Evolutionary conservation across 306 rosid genomes (phyloP).

Genomic region (Hippophae rhamnoides): DNA sequence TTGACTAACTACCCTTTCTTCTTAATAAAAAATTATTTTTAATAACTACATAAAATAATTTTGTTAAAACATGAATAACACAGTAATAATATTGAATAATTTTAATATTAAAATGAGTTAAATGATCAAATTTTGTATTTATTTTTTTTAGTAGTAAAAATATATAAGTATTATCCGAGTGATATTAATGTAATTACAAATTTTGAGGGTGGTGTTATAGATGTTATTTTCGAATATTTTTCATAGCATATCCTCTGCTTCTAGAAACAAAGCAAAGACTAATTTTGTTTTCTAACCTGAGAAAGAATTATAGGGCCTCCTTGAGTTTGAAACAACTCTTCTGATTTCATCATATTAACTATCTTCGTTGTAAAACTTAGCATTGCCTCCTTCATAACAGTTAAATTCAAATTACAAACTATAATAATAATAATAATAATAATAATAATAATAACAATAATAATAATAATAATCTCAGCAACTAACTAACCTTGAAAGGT

Average conservation of each 20-base stretch:
- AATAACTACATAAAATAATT: too few relatives aligned
- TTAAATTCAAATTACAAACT: slow-evolving; percentile 6
- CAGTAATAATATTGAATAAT: too few relatives aligned
- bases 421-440: background rate
- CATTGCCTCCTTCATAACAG: slow-evolving; percentile 63
- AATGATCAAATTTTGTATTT: too few relatives aligned
- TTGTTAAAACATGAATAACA: too few relatives aligned
- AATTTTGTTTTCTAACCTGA: slow-evolving; percentile 39
- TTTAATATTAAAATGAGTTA: too few relatives aligned
- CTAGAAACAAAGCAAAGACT: slow-evolving; percentile 10
- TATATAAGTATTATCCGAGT: too few relatives aligned
- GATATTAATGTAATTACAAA: too few relatives aligned
- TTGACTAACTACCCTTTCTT: background rate
- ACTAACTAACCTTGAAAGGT: slow-evolving; percentile 68
- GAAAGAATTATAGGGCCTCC: slow-evolving; percentile 94
- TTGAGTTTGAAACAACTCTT: slow-evolving; percentile 64
- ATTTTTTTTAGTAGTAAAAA: too few relatives aligned
- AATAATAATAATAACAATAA: slow-evolving; percentile 1
- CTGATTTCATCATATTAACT: slow-evolving; percentile 76
- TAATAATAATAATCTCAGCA: slow-evolving; percentile 2
- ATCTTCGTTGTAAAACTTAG: slow-evolving; percentile 70
- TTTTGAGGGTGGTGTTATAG: too few relatives aligned
- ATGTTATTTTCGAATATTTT: too few relatives aligned
- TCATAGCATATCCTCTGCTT: background rate
- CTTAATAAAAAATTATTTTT: too few relatives aligned